Conservation (phyloP, 2,329 filamentous ascomycete genomes). For the Colletotrichum eleusines region DNA sequence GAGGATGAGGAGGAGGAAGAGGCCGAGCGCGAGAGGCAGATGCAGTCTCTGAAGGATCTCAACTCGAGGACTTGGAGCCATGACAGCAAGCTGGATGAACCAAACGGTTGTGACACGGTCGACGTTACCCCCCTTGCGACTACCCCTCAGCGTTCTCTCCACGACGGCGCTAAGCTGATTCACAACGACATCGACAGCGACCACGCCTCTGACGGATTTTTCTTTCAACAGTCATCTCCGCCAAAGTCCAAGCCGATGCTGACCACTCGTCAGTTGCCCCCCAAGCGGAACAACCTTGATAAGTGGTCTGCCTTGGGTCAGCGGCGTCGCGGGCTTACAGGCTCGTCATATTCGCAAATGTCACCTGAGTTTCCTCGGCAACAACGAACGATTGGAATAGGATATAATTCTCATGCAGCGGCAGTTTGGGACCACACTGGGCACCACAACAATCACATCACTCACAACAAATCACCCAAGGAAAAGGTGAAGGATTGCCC, state of each 20-base stretch:
- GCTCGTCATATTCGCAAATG: constrained; percentile 63
- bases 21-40: constrained; percentile 71
- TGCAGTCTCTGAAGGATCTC: constrained; percentile 71
- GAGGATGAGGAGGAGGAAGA: constrained; percentile 86
- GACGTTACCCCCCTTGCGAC: constrained; percentile 53
- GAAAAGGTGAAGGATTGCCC: constrained; percentile 66
- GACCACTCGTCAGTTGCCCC: constrained; percentile 69
- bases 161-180: constrained; percentile 45
- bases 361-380: constrained; percentile 60
- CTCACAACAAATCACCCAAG: constrained; percentile 56
- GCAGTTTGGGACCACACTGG: constrained; percentile 62
- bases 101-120: constrained; percentile 58
- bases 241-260: constrained; percentile 45
- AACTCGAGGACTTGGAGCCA: constrained; percentile 85
- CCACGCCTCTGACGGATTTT: constrained; percentile 76
- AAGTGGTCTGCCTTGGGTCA: constrained; percentile 93
- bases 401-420: constrained; percentile 61
- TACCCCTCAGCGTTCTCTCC: constrained; percentile 55
- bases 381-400: constrained; percentile 63
- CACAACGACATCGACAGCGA: constrained; percentile 71
- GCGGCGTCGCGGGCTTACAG: constrained; percentile 76
- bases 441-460: constrained; percentile 53
- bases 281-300: constrained; percentile 75
- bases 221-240: constrained; percentile 75
- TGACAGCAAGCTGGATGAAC: constrained; percentile 69